These are phyloP conservation scores for Nemania serpens DNA, from an alignment of 2,329 filamentous ascomycete genomes.

Conservation along the genomic window DNA sequence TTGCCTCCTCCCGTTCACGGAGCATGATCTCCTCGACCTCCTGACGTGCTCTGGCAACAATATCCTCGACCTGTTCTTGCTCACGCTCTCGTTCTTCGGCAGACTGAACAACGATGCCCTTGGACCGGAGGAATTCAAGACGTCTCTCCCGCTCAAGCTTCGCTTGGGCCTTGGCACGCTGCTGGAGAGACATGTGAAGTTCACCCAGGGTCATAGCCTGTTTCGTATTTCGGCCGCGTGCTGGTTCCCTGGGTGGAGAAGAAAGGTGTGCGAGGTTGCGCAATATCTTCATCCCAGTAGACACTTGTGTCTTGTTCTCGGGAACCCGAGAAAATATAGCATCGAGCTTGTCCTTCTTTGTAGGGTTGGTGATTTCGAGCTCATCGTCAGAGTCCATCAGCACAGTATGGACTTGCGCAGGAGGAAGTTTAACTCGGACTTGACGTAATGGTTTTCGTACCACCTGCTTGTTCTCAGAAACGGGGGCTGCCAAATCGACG, in stretches of 20 bases:
- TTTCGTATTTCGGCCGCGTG: slow-evolving; percentile 49
- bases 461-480: slow-evolving; percentile 38
- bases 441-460: slow-evolving; percentile 48
- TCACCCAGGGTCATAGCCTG: slow-evolving; percentile 70
- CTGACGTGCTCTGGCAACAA: slow-evolving; percentile 80
- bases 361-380: slow-evolving; percentile 61
- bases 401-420: slow-evolving; percentile 45
- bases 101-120: slow-evolving; percentile 81
- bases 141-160: slow-evolving; percentile 75
- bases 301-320: slow-evolving; percentile 64
- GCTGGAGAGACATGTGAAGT: slow-evolving; percentile 69
- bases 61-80: slow-evolving; percentile 81
- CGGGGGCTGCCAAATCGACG: slow-evolving; percentile 35
- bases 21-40: slow-evolving; percentile 81
- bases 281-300: slow-evolving; percentile 67
- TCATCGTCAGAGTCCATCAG: slow-evolving; percentile 61
- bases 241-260: slow-evolving; percentile 61
- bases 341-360: slow-evolving; percentile 57
- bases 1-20: slow-evolving; percentile 74
- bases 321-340: slow-evolving; percentile 74
- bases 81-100: slow-evolving; percentile 85
- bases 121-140: slow-evolving; percentile 75
- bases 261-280: slow-evolving; percentile 74
- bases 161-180: slow-evolving; percentile 79
- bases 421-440: slow-evolving; percentile 56